Evolutionary conservation across 768 basidiomycete genomes (phyloP).

Genomic region (Tulasnella sp.): DNA sequence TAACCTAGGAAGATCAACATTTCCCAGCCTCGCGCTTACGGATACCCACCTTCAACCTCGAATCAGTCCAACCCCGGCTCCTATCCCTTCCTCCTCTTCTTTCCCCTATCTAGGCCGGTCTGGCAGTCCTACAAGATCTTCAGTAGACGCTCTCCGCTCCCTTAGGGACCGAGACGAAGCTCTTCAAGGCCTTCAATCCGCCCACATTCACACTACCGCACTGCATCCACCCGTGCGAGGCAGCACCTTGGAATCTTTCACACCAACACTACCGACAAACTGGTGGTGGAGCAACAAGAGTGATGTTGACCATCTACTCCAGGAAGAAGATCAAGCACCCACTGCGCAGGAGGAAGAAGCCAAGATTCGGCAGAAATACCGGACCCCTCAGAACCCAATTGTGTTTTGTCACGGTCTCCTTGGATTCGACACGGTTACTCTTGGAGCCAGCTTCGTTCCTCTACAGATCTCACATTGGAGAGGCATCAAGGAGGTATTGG

Average conservation of each 20-base stretch:
- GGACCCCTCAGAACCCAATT: constrained; percentile 68
- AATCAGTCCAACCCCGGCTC: constrained; percentile 14
- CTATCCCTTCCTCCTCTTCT: constrained; percentile 21
- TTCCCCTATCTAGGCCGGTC: constrained; percentile 21
- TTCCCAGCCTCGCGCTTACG: constrained; percentile 49
- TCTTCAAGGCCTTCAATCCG: background rate
- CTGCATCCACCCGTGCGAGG: background rate
- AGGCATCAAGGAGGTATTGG: constrained; percentile 86
- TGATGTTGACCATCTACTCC: constrained; percentile 34
- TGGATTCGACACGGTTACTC: constrained; percentile 76
- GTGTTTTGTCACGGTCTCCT: constrained; percentile 95
- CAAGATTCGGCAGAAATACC: constrained; percentile 43
- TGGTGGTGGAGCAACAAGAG: constrained; percentile 49
- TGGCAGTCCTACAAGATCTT: constrained; percentile 31
- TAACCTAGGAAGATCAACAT: constrained; percentile 44
- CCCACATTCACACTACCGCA: background rate
- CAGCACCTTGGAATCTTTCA: constrained; percentile 13
- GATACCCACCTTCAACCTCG: constrained; percentile 26
- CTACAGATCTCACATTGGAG: constrained; percentile 92
- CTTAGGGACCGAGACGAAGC: constrained; percentile 18
- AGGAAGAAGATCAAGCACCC: constrained; percentile 42
- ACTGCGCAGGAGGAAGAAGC: constrained; percentile 37
- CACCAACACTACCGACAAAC: constrained; percentile 15
- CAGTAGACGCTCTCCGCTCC: constrained; percentile 47
- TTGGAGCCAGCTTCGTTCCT: constrained; percentile 64